Evolutionary conservation across 2,329 filamentous ascomycete species (phyloP).

Genomic region (Ophiostoma ulmi): DNA sequence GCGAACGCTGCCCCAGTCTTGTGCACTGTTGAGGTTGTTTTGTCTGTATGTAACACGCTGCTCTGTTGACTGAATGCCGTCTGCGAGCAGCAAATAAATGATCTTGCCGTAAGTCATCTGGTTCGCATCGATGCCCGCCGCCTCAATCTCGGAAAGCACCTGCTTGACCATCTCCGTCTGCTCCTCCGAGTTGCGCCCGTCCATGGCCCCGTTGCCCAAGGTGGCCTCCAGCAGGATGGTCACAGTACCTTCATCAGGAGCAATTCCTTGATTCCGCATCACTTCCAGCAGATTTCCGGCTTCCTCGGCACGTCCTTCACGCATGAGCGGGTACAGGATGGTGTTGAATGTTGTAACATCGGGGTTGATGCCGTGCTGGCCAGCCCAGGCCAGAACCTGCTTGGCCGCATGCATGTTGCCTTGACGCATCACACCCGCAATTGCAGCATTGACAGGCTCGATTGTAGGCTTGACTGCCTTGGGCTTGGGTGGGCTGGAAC

Average conservation of each 20-base stretch:
- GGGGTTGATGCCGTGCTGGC: slow-evolving; percentile 49
- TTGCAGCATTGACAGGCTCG: slow-evolving; percentile 63
- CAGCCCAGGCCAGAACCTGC: slow-evolving; percentile 56
- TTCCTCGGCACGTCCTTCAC: slow-evolving; percentile 43
- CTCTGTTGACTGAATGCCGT: slow-evolving; percentile 25
- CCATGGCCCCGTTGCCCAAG: slow-evolving; percentile 40
- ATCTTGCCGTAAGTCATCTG: slow-evolving; percentile 63
- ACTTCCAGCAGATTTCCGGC: slow-evolving; percentile 49
- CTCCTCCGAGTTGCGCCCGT: slow-evolving; percentile 23
- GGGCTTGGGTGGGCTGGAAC: slow-evolving; percentile 20
- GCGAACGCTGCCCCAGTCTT: not conserved
- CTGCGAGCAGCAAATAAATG: slow-evolving; percentile 56
- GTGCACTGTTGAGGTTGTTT: not conserved
- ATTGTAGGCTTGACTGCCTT: slow-evolving; percentile 54
- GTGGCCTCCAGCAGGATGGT: slow-evolving; percentile 64
- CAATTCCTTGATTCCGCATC: slow-evolving; percentile 54
- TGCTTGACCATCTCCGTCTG: slow-evolving; percentile 38
- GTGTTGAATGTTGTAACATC: slow-evolving; percentile 62
- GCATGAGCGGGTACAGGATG: slow-evolving; percentile 58
- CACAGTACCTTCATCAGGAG: slow-evolving; percentile 64
- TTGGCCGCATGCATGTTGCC: slow-evolving; percentile 46
- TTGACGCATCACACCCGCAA: slow-evolving; percentile 56
- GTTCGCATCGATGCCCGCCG: slow-evolving; percentile 54
- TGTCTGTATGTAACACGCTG: not conserved
- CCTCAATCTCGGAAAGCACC: slow-evolving; percentile 55